These are phyloP conservation scores for Pythium diclinum DNA, from an alignment of 352 stramenopile genomes.

Conservation along the genomic window DNA sequence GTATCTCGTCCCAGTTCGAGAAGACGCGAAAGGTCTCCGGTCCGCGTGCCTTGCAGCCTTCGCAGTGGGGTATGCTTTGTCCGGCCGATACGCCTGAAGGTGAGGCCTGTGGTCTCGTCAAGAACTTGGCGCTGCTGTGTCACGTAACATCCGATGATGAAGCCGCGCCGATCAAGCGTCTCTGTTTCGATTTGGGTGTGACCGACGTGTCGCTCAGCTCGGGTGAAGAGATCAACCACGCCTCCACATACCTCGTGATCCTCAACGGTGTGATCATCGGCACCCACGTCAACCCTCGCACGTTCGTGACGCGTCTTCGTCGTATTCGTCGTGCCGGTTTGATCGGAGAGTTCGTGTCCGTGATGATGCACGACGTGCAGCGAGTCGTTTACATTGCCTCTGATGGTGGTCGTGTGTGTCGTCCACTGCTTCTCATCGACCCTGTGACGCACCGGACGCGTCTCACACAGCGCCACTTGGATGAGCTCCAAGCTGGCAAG, in stretches of 20 bases:
- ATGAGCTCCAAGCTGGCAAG: constrained; percentile 81
- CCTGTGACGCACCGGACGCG: constrained; percentile 85
- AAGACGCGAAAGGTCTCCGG: constrained; percentile 99
- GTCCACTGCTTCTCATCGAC: constrained; percentile 95
- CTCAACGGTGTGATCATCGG: constrained; percentile 99
- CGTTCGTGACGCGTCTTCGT: constrained; percentile 86
- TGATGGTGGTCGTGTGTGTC: constrained; percentile 97
- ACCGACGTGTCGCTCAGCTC: constrained; percentile 94
- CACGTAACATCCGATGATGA: constrained; percentile 95
- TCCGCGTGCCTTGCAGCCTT: constrained; percentile 96
- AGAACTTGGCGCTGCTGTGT: constrained; percentile 98
- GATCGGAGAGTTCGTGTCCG: constrained; percentile 97
- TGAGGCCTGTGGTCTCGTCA: constrained; percentile 98
- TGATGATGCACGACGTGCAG: constrained; percentile 98
- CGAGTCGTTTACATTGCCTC: constrained; percentile 97
- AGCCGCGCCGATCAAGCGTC: constrained; percentile 89
- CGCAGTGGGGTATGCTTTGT: constrained; percentile 99
- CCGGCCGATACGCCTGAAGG: constrained; percentile 99
- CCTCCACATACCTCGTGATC: constrained; percentile 96
- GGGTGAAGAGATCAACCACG: constrained; percentile 96
- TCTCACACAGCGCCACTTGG: constrained; percentile 94
- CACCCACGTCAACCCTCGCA: constrained; percentile 90
- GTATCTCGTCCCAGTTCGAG: constrained; percentile 98
- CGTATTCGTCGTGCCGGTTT: constrained; percentile 80
- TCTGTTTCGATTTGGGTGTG: constrained; percentile 97